phyloP scores from a whole-genome alignment of 129 eudicot species.

The Flaveria bidentis region DNA sequence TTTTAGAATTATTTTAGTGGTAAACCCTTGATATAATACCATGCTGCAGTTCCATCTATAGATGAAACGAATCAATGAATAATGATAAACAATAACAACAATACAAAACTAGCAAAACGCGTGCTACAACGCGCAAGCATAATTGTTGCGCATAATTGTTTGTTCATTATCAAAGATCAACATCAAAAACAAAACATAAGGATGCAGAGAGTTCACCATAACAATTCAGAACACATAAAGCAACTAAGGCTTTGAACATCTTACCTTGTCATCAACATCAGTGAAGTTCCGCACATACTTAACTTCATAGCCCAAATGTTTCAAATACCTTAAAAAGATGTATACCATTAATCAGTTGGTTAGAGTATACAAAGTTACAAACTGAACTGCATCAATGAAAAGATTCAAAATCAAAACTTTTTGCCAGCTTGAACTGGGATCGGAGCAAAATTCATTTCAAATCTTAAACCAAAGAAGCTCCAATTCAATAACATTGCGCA shows the following conservation, averaged over 20 bases:
- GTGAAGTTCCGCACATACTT: slow-evolving; percentile 82
- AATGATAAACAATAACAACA: too few relatives aligned
- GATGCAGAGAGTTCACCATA: not conserved
- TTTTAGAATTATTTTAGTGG: too few relatives aligned
- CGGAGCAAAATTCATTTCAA: not conserved
- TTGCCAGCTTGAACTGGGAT: not conserved
- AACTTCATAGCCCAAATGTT: slow-evolving; percentile 77
- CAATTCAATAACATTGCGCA: slow-evolving; percentile 1
- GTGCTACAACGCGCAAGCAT: too few relatives aligned
- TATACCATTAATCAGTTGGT: slow-evolving; percentile 1
- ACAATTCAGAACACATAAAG: not conserved
- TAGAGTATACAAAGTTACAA: slow-evolving; percentile 5
- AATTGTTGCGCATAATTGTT: too few relatives aligned
- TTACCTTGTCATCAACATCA: slow-evolving; percentile 91
- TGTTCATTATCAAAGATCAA: not conserved
- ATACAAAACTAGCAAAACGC: too few relatives aligned
- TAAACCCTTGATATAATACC: too few relatives aligned
- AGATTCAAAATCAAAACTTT: not conserved
- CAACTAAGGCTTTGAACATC: slow-evolving; percentile 28
- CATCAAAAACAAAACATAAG: slow-evolving; percentile 7
- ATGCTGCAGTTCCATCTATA: too few relatives aligned
- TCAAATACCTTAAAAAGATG: slow-evolving; percentile 54
- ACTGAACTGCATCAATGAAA: not conserved
- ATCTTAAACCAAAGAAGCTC: slow-evolving; percentile 14
- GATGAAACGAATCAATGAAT: too few relatives aligned